These are phyloP conservation scores for Cucurbita moschata DNA, from an alignment of 306 rosid genomes.

Conservation along the genomic window DNA sequence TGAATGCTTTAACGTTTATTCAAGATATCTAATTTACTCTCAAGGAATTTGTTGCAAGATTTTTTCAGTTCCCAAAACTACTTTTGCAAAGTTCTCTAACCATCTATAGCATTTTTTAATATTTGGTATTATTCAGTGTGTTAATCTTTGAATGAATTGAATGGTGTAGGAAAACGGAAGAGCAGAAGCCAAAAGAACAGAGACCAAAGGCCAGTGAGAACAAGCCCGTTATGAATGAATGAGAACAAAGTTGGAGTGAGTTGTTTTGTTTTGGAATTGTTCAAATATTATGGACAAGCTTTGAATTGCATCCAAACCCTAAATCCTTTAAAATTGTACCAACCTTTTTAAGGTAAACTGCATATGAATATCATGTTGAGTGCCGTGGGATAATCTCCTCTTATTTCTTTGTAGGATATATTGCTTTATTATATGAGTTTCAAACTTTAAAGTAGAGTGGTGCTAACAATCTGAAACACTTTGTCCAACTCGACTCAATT, in stretches of 20 bases:
- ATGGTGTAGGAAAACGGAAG: conserved; percentile 58
- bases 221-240: conserved; percentile 92
- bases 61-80: not conserved
- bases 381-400: not conserved
- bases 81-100: not conserved
- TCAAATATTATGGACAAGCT: not conserved
- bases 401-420: no score
- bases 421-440: no score
- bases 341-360: not conserved
- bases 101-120: not conserved
- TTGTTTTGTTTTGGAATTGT: not conserved
- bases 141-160: not conserved
- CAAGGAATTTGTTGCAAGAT: not conserved
- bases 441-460: no score
- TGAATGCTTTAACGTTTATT: no score
- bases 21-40: no score
- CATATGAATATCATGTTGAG: not conserved
- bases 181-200: conserved; percentile 89
- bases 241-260: conserved; percentile 7
- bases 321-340: not conserved
- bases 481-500: no score
- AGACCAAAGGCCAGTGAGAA: conserved; percentile 77
- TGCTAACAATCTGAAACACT: no score
- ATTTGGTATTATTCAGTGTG: not conserved
- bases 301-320: not conserved